Evolutionary conservation across 1,284 basidiomycete species (phyloP), one percentile per base, ranked within the genome.

Genomic region (Amylostereum chailletii): DNA sequence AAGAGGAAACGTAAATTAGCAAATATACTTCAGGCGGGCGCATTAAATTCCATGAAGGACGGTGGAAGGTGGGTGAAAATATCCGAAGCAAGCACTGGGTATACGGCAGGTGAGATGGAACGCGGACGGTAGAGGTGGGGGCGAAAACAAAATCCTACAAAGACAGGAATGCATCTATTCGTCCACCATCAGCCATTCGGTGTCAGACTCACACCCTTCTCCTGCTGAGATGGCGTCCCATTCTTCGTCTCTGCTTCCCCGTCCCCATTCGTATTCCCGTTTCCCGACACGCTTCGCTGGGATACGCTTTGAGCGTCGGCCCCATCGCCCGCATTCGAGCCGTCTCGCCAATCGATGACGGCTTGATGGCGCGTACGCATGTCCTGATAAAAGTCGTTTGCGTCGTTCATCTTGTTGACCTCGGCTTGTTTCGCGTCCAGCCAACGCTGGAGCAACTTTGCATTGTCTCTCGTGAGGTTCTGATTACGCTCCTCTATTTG

Each of bases 351-450:
- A 54, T 71, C 76, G 36, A 75, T 57, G 0, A 76, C 72, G 3
- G 77, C 72, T 55, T 83, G 74, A 57, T 81, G 81, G 49, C 75
- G 76, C 36, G 83, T 79, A 51, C 81, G 81, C 80, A 90, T 82
- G 55, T 84, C 81, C 63, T 90, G 86, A 60, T 90, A 90, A 63
- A 87, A 87, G 51, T 85, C 75, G 61, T 90, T 90, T 11, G 84
- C 88, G 58, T 90, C 89, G 68, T 99, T 98, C 89, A 99, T 92
- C 71, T 84, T 85, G 65, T 94, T 92, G 4, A 87, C 95, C 61
- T 94, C 93, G 10, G 81, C 73, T 62, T 96, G 92, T 71, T 96
- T 96, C 57, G 88, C 86, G 63, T 97, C 94, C 29, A 97, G 74
- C 94, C 94, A 97, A 11, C 94, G 83, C 64, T 97, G 92, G 1